Evolutionary conservation across 176 grass and related monocot genomes (phyloP).

Genomic region (Aegilops speltoides): DNA sequence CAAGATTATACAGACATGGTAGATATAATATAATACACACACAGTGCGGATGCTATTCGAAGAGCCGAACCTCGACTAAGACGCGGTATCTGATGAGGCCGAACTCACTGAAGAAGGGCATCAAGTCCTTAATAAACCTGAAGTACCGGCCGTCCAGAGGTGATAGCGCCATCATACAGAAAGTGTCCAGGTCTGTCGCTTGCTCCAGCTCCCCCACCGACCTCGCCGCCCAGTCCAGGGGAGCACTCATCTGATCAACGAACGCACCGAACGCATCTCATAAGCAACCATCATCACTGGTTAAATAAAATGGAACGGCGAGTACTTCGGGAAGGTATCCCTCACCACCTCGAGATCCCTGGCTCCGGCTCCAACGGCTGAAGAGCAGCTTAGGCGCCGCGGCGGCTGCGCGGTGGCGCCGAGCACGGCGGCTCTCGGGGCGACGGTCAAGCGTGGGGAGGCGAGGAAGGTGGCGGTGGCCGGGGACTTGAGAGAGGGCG

Average conservation of each 20-base stretch:
- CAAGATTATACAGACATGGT: not conserved
- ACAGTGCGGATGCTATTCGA: not conserved
- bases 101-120: constrained; percentile 90
- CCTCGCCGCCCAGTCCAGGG: constrained; percentile 24
- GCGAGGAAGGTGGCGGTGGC: constrained; percentile 6
- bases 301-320: not conserved
- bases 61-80: constrained; percentile 67
- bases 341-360: constrained; percentile 23
- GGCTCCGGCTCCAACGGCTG: not conserved
- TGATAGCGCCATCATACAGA: constrained; percentile 70
- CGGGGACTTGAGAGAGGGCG: constrained; percentile 24
- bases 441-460: not conserved
- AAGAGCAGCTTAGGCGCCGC: constrained; percentile 27
- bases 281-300: constrained; percentile 1
- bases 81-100: constrained; percentile 86
- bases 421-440: not conserved
- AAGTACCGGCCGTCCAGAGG: constrained; percentile 88
- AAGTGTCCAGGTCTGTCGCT: constrained; percentile 26
- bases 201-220: constrained; percentile 40
- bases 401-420: not conserved
- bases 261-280: not conserved
- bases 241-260: constrained; percentile 33
- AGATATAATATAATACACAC: not conserved
- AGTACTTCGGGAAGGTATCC: not conserved
- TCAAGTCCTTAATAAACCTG: constrained; percentile 47